These are phyloP conservation scores for Claviceps humidiphila DNA, from an alignment of 2,329 filamentous ascomycete species.

Conservation along the genomic window DNA sequence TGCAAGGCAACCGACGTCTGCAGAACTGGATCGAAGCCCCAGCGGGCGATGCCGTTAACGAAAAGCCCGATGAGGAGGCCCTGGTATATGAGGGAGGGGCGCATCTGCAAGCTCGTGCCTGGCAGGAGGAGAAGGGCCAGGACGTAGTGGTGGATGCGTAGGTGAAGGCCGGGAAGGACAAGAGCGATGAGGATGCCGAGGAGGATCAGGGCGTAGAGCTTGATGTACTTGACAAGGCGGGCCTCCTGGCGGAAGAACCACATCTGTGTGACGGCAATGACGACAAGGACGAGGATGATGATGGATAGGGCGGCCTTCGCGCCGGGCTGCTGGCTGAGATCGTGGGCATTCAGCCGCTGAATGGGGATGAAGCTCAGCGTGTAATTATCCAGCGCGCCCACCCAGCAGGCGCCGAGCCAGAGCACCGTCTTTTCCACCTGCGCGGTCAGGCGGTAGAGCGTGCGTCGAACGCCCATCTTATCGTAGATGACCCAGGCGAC, in stretches of 20 bases:
- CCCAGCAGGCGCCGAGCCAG: constrained; percentile 83
- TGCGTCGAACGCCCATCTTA: constrained; percentile 63
- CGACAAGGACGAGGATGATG: constrained; percentile 57
- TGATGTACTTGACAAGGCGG: constrained; percentile 62
- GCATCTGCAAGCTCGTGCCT: constrained; percentile 77
- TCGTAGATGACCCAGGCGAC: constrained; percentile 78
- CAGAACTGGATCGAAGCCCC: constrained; percentile 83
- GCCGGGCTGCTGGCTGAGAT: constrained; percentile 78
- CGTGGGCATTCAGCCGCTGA: constrained; percentile 77
- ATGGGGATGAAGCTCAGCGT: constrained; percentile 93
- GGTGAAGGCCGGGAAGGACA: constrained; percentile 58
- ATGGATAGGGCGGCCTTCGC: constrained; percentile 70
- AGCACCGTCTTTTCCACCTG: constrained; percentile 83
- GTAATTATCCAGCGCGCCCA: constrained; percentile 86
- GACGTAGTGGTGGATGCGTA: constrained; percentile 93
- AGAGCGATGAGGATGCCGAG: constrained; percentile 56
- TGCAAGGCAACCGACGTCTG: constrained; percentile 66
- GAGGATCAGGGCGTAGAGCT: constrained; percentile 60
- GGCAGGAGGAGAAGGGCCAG: constrained; percentile 75
- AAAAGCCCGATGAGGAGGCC: constrained; percentile 83
- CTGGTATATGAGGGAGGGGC: constrained; percentile 75
- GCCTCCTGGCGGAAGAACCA: constrained; percentile 81
- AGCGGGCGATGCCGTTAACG: constrained; percentile 83
- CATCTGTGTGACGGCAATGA: constrained; percentile 60
- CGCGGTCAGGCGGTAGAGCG: constrained; percentile 58